Evolutionary conservation across 1,284 basidiomycete species (phyloP), one percentile per base, ranked within the genome.

Genomic region (Stygiomarasmius scandens): DNA sequence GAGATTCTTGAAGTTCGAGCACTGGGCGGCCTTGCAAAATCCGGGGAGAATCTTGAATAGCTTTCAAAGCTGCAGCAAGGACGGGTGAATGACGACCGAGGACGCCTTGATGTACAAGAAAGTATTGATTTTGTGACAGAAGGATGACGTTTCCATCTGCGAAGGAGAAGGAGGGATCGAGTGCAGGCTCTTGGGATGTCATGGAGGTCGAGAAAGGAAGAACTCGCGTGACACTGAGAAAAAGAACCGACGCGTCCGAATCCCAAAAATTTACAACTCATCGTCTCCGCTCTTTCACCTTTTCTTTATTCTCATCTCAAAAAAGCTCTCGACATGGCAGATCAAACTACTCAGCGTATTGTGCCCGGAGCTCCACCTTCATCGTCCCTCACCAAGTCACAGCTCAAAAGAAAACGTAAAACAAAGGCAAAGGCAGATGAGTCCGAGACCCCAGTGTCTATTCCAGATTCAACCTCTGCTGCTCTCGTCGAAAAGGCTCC

Each of bases 281-380:
- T 59, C 56, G 47, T 49, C 57, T 61, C 60, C 60, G 60, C 50
- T 61, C 43, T 16, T 47, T 36, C 16, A 53, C 36, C 23, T 32
- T 45, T 44, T 49, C 29, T 43, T 29, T 51, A 46, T 56, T 54
- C 51, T 62, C 54, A 49, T 45, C 20, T 56, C 51, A 52, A 58
- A 59, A 59, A 49, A 19, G 53, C 56, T 45, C 36, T 45, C 57
- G 74, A 63, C 65, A 86, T 86, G 83, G 72, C 77, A 61, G 82
- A 83, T 61, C 49, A 74, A 22, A 50, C 77, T 44, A 63, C 73
- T 43, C 69, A 77, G 32, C 87, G 89, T 58, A 68, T 86, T 60
- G 79, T 93, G 50, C 90, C 90, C 19, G 90, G 90, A 49, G 90
- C 90, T 14, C 88, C 85, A 53, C 84, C 85, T 1, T 82, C 85